Evolutionary conservation across 2,329 filamentous ascomycete genomes (phyloP), one percentile per base, ranked within the genome.

Genomic region (Pestalotiopsis sp.): DNA sequence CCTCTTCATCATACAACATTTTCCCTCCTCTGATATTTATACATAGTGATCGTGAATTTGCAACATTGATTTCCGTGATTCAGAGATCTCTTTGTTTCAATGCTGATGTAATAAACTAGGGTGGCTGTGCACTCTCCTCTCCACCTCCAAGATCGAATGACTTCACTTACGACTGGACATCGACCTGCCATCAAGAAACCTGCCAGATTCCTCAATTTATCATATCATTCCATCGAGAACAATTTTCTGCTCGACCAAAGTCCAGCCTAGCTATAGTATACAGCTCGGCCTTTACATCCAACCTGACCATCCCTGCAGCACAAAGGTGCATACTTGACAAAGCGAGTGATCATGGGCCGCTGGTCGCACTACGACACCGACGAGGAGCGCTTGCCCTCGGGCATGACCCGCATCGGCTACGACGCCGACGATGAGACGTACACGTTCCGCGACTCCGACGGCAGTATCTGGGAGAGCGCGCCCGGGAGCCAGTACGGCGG

Each of bases 391-490:
- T 79, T 87, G 45, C 84, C 85, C 3, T 78, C 83, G 64, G 84
- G 84, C 75, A 83, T 86, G 79, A 69, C 78, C 66, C 82, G 85
- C 64, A 79, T 85, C 41, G 84, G 84, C 71, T 86, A 87, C 75
- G 85, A 87, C 69, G 82, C 84, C 69, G 84, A 86, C 73, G 81
- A 77, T 3, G 78, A 85, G 72, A 79, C 75, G 36, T 86, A 86
- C 78, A 83, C 80, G 45, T 86, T 82, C 77, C 80, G 79, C 65
- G 82, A 84, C 69, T 67, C 72, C 66, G 77, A 82, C 20, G 85
- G 84, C 61, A 76, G 73, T 41, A 74, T 81, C 66, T 87, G 82
- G 78, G 82, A 85, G 74, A 82, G 82, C 49, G 80, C 79, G 0
- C 79, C 83, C 1, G 85, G 85, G 20, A 81, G 79, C 57, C 80